phyloP scores from a whole-genome alignment of 2,329 filamentous ascomycete species.

The Sporothrix phasma region DNA sequence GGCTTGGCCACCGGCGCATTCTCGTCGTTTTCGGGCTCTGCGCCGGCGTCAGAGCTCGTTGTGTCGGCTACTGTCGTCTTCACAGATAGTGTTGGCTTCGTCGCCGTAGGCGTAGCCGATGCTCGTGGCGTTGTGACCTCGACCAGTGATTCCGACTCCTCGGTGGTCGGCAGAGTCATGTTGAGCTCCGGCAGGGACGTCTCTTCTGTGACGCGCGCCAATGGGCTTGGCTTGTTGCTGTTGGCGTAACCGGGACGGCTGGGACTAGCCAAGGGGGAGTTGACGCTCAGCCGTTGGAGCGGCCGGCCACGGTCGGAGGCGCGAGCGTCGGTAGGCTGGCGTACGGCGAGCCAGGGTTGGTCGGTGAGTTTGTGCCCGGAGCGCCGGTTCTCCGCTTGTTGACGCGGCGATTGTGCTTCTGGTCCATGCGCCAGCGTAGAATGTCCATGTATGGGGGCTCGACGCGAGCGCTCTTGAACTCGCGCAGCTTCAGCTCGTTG shows the following conservation, averaged over 20 bases:
- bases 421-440: conserved; percentile 86
- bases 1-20: not conserved
- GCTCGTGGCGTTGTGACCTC: conserved; percentile 43
- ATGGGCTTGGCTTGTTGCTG: conserved; percentile 60
- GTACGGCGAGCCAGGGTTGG: conserved; percentile 50
- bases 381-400: conserved; percentile 45
- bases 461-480: conserved; percentile 81
- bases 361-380: conserved; percentile 32
- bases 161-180: conserved; percentile 27
- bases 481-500: conserved; percentile 80
- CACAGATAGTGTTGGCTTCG: not conserved
- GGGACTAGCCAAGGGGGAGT: conserved; percentile 54
- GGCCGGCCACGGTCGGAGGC: conserved; percentile 56
- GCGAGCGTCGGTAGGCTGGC: conserved; percentile 49
- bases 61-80: conserved; percentile 10
- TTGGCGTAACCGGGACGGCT: conserved; percentile 38
- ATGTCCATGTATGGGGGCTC: conserved; percentile 94
- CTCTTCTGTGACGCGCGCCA: conserved; percentile 69
- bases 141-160: conserved; percentile 41
- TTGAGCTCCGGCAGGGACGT: conserved; percentile 30
- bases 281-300: conserved; percentile 57
- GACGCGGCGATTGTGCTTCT: conserved; percentile 71
- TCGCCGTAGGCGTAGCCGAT: not conserved
- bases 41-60: not conserved
- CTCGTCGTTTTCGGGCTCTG: conserved; percentile 7